Conservation (phyloP, 345 rosid genomes). For the Excoecaria cochinchinensis region DNA sequence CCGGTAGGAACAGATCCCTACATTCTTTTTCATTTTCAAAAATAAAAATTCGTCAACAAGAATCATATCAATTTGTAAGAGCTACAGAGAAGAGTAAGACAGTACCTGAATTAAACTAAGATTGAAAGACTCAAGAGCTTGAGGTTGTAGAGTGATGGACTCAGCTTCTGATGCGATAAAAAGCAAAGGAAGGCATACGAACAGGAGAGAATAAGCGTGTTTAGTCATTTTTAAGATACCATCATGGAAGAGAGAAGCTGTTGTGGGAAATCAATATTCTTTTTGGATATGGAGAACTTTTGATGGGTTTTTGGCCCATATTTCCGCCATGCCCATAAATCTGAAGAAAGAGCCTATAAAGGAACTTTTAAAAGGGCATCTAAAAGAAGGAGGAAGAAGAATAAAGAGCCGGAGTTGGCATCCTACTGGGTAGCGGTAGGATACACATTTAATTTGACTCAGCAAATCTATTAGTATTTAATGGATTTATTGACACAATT, state of each 20-base stretch:
- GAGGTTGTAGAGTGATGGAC: constrained; percentile 37
- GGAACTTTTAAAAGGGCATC: no score
- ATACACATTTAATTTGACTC: no score
- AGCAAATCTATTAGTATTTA: no score
- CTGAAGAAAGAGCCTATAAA: no score
- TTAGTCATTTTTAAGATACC: constrained; percentile 22
- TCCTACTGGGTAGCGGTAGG: no score
- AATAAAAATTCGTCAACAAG: neutral
- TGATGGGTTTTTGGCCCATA: no score
- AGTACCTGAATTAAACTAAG: constrained; percentile 65
- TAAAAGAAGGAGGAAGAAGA: no score
- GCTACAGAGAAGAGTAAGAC: neutral
- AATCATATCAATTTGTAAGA: neutral
- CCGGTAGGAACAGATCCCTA: constrained; percentile 45
- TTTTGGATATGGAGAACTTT: no score
- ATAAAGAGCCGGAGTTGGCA: no score
- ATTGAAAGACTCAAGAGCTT: constrained; percentile 45
- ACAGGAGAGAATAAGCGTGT: constrained; percentile 13
- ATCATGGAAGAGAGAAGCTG: neutral
- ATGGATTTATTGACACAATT: no score
- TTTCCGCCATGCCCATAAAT: no score
- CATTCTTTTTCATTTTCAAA: constrained; percentile 9
- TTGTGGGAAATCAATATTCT: no score
- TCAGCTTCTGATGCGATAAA: constrained; percentile 25
- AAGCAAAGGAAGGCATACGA: constrained; percentile 22